A percentile compares a stretch with the other conserved stretches of the same genome.
Evolutionary conservation across 306 rosid species (phyloP).

Genomic region (Pterocarpus macrocarpus): DNA sequence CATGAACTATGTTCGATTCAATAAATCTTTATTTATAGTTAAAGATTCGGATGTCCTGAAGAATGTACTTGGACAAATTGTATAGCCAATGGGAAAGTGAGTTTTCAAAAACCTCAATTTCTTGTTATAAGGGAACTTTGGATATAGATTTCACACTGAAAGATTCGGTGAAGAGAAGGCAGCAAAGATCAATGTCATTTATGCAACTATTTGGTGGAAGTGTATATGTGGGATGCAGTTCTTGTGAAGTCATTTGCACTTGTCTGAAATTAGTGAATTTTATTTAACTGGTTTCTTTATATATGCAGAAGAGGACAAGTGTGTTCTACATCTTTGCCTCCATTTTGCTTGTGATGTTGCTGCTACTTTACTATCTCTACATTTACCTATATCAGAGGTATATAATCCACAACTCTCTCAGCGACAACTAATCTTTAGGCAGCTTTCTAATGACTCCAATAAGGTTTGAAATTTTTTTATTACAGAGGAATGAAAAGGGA

Average conservation of each 20-base stretch:
- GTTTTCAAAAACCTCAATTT: not conserved
- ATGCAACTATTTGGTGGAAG: constrained; percentile 25
- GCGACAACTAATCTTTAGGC: constrained; percentile 23
- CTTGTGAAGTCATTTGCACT: constrained; percentile 2
- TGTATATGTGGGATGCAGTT: not conserved
- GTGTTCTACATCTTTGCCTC: constrained; percentile 64
- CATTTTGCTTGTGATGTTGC: constrained; percentile 59
- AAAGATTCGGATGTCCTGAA: constrained; percentile 10
- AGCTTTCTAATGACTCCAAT: constrained; percentile 28
- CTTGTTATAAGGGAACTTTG: constrained; percentile 16
- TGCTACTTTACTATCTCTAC: constrained; percentile 67
- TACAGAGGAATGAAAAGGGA: constrained; percentile 72
- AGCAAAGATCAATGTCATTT: constrained; percentile 33
- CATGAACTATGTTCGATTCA: constrained; percentile 15
- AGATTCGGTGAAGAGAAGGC: constrained; percentile 15
- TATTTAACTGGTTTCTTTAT: constrained; percentile 28
- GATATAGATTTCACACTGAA: constrained; percentile 20
- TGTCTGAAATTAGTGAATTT: constrained; percentile 13
- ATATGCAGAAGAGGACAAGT: constrained; percentile 65
- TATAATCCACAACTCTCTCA: constrained; percentile 28
- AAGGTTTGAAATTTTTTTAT: constrained; percentile 31
- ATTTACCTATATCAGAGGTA: constrained; percentile 76
- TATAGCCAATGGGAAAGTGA: constrained; percentile 6
- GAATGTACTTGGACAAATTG: constrained; percentile 8
- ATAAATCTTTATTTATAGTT: constrained; percentile 41